Conservation (phyloP, 208 protist species). For the Naegleria gruberi region DNA sequence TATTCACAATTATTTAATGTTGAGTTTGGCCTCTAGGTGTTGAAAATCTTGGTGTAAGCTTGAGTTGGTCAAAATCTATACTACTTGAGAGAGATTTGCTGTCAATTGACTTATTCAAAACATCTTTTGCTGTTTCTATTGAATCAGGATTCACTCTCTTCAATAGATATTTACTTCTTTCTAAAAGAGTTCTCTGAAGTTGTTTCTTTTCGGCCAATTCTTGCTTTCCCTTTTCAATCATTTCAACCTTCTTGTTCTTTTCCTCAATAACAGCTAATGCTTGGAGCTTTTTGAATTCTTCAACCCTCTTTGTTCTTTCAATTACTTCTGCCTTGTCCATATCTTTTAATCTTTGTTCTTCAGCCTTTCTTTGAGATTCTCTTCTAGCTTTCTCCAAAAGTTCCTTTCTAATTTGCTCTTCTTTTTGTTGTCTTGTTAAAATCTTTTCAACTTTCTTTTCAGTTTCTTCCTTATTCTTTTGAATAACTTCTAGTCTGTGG, state of each 20-base stretch:
- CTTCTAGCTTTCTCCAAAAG: background rate
- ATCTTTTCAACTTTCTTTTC: slow-evolving; percentile 6
- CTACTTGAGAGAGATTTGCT: background rate
- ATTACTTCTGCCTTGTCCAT: background rate
- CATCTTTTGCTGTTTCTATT: background rate
- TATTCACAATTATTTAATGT: too few relatives aligned
- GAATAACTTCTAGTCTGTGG: background rate
- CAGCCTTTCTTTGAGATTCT: background rate
- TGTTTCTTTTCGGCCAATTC: background rate
- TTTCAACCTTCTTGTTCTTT: background rate
- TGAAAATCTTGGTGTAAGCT: too few relatives aligned
- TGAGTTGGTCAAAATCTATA: too few relatives aligned
- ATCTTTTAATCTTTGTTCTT: background rate
- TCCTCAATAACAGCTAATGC: background rate
- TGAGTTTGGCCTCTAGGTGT: too few relatives aligned
- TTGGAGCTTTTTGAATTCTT: slow-evolving; percentile 2
- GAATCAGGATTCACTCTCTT: background rate
- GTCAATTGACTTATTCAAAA: background rate
- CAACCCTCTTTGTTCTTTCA: background rate
- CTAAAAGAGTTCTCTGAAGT: background rate
- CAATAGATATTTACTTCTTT: background rate
- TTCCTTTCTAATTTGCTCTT: background rate
- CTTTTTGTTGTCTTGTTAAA: background rate
- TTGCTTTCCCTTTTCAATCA: background rate
- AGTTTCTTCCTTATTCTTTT: background rate